Conservation (phyloP, 352 stramenopile genomes). For the Phytophthora megakarya region DNA sequence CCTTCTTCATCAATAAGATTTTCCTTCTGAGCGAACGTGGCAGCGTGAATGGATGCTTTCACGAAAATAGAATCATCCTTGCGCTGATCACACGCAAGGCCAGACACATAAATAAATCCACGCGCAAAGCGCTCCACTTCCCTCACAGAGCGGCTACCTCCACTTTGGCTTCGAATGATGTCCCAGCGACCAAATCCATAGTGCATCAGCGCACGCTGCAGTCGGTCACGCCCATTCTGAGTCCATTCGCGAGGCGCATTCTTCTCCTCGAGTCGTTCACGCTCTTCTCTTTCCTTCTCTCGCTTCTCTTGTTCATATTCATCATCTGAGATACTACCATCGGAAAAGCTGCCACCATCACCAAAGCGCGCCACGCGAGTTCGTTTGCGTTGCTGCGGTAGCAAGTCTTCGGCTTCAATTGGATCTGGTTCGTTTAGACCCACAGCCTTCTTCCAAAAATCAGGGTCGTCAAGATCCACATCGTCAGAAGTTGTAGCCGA, state of each 20-base stretch:
- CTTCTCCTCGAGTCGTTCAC: constrained; percentile 67
- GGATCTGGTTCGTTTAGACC: constrained; percentile 79
- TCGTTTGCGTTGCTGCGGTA: constrained; percentile 84
- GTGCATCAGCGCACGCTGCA: constrained; percentile 89
- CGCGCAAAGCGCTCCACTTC: constrained; percentile 86
- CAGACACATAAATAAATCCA: constrained; percentile 89
- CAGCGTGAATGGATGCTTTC: constrained; percentile 77
- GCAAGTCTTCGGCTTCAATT: constrained; percentile 54
- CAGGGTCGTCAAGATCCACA: constrained; percentile 98
- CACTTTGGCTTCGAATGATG: constrained; percentile 88
- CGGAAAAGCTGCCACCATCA: constrained; percentile 61
- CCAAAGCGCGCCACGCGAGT: constrained; percentile 88
- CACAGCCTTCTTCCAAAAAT: constrained; percentile 99
- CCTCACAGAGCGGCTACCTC: constrained; percentile 81
- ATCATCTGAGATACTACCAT: constrained; percentile 74
- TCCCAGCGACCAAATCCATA: constrained; percentile 88
- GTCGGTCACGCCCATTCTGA: constrained; percentile 79
- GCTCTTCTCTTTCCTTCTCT: constrained; percentile 60
- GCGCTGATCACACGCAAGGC: constrained; percentile 68
- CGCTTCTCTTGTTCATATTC: constrained; percentile 50
- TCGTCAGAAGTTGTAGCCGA: constrained; percentile 90
- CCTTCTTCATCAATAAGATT: constrained; percentile 78
- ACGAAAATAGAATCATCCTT: constrained; percentile 87
- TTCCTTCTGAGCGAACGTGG: constrained; percentile 65
- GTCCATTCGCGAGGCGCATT: constrained; percentile 82